Evolutionary conservation across 2,329 filamentous ascomycete species (phyloP).

Genomic region (Fusarium algeriense): DNA sequence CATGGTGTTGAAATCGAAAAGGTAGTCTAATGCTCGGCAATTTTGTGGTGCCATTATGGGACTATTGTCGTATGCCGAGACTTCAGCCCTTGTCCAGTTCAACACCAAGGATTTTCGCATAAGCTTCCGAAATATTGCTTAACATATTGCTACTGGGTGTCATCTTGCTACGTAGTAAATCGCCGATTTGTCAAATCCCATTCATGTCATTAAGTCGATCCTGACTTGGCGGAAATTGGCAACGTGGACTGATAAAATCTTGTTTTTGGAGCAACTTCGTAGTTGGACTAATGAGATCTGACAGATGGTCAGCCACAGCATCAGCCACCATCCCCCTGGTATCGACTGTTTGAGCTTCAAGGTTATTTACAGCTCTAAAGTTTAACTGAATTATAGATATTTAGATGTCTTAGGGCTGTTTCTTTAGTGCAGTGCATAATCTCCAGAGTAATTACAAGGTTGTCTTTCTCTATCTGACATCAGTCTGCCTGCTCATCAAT

Average conservation of each 20-base stretch:
- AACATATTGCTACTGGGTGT: neutral
- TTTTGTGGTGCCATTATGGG: slow-evolving; percentile 7
- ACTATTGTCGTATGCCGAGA: slow-evolving; percentile 20
- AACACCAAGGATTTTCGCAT: neutral
- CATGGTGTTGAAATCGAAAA: neutral
- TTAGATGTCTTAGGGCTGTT: neutral
- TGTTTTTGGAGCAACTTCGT: slow-evolving; percentile 4
- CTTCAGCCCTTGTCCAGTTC: neutral
- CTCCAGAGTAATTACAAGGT: neutral
- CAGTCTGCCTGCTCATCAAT: neutral
- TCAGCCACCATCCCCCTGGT: neutral
- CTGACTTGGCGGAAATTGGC: neutral
- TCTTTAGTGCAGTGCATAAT: neutral
- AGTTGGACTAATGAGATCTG: slow-evolving; percentile 4
- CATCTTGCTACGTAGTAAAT: neutral
- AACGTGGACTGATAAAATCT: neutral
- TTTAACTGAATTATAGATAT: slow-evolving; percentile 8
- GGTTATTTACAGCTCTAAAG: slow-evolving; percentile 14
- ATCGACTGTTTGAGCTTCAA: slow-evolving; percentile 3
- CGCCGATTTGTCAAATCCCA: neutral
- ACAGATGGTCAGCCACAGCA: slow-evolving; percentile 3
- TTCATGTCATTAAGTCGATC: neutral
- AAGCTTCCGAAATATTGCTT: neutral
- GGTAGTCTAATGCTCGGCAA: neutral
- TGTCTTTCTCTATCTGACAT: neutral